Evolutionary conservation across 495 filamentous ascomycete genomes (phyloP), one percentile per base, ranked within the genome.

Genomic region (Neurospora discreta): DNA sequence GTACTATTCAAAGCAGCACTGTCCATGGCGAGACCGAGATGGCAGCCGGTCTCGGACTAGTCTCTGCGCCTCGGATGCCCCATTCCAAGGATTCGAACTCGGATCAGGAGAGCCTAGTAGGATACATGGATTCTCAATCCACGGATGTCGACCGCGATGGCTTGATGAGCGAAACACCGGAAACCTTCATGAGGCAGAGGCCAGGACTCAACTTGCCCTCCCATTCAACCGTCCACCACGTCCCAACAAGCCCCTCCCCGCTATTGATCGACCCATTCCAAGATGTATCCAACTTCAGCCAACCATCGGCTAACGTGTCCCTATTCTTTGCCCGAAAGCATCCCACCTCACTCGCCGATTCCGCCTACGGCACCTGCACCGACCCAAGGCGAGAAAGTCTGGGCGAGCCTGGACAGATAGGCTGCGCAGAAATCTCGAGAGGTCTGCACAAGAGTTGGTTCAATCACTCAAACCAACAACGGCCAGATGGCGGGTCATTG

Each of bases 51-150:
- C 33, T n/a, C 26, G 40, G 42, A 3, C 11, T 23, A n/a, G 69
- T 52, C 41, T 52, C 33, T n/a, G 39, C 18, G 23, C 69, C 67
- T 43, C 26, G 71, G 5, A 46, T 38, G 5, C 15, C 42, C 71
- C 52, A 42, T 26, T 16, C 39, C 23, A 39, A 60, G 52, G 74
- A 73, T 43, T 41, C 60, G 8, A 30, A 52, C 3, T 76, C 76
- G 8, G 72, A 78, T 16, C 74, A 69, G 20, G 75, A 74, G 67
- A 77, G 70, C 65, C 78, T 79, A 23, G 70, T 79, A 39, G 75
- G 69, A 26, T 73, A 78, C 73, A 79, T 80, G 77, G 71, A 75
- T 46, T 78, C 76, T 23, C 77, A 77, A 42, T 70, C 75, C 41
- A 77, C 74, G 38, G 76, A 80, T 52, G 77, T 79, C 23, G 76